Conservation (phyloP, 306 rosid genomes). For the Acmispon strigosus region DNA sequence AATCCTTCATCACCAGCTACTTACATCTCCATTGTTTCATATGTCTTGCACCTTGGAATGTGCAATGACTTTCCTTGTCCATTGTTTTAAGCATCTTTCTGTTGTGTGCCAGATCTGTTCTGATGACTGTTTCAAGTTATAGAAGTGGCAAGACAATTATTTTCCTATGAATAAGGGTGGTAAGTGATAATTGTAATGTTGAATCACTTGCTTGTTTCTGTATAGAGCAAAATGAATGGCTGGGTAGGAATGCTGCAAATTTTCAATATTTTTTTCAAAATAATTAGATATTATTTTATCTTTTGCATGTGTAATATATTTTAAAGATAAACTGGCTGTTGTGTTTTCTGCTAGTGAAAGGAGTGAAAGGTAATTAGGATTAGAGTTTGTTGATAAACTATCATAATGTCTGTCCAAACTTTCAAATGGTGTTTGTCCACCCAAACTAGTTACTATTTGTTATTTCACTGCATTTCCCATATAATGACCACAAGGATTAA, state of each 20-base stretch:
- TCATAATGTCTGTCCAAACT: neutral
- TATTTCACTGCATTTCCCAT: no score
- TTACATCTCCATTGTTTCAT: no score
- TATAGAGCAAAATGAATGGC: neutral
- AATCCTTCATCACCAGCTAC: no score
- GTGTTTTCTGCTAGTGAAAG: neutral
- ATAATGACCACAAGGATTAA: no score
- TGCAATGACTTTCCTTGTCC: neutral
- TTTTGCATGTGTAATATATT: neutral
- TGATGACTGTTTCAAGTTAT: slow-evolving; percentile 7
- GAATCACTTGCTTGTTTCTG: neutral
- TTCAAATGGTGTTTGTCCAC: no score
- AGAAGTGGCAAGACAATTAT: neutral
- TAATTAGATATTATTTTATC: neutral
- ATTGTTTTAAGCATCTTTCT: neutral
- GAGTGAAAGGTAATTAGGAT: neutral
- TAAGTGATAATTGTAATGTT: neutral
- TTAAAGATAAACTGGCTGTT: neutral
- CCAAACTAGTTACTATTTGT: no score
- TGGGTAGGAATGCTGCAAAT: neutral
- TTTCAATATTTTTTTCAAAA: neutral
- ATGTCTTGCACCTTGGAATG: no score
- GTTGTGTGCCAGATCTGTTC: slow-evolving; percentile 9
- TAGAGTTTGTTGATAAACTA: slow-evolving; percentile 7
- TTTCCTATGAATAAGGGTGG: neutral